Base-by-base conservation (phyloP, 192 early-diverging fungal species). In the Backusella psychrophila region DNA sequence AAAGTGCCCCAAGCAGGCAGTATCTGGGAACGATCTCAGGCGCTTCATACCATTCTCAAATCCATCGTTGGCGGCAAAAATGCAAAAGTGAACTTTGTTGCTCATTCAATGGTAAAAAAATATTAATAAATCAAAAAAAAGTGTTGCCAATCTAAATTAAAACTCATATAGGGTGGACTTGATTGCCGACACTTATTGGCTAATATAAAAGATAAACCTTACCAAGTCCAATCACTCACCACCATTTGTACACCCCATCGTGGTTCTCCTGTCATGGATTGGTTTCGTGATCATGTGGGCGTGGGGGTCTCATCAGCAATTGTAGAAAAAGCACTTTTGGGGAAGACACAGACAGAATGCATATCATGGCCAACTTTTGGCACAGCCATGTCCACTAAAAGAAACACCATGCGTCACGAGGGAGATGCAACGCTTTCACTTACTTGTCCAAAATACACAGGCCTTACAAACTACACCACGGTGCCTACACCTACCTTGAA, bases 231-330 rank as follows among this genome's bases (percentile, higher is more conserved):
- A 23, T 94, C 96, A 7, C 82, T 99, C 41, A 96, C 97, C 0
- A 99, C 96, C 0, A 88, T 99, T 35, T 94, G 94, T 17, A 99
- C 97, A 7, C 97, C 97, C 38, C 97, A 99, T 82, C 91, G 95
- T 53, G 97, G 97, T 12, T 91, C 89, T 65, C 89, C 93, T 26
- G 91, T 99, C 80, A 99, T 97, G 96, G 95, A 97, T 87, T 97
- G 93, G 92, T 94, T 92, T 71, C 87, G 93, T 19, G 95, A 97
- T 80, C 88, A 92, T 49, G 82, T 97, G 71, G 94, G 95, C 14
- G 88, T 99, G 0, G 97, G 94, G 6, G 82, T 91, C 67, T 23
- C 35, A 23, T 21, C 34, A n/a, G 35, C 68, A 14, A 38, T 38
- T 41, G 56, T 63, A 63, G 56, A 63, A 63, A 63, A 63, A 29